These are phyloP conservation scores for Urtica urens DNA, from an alignment of 306 rosid species.

Conservation along the genomic window DNA sequence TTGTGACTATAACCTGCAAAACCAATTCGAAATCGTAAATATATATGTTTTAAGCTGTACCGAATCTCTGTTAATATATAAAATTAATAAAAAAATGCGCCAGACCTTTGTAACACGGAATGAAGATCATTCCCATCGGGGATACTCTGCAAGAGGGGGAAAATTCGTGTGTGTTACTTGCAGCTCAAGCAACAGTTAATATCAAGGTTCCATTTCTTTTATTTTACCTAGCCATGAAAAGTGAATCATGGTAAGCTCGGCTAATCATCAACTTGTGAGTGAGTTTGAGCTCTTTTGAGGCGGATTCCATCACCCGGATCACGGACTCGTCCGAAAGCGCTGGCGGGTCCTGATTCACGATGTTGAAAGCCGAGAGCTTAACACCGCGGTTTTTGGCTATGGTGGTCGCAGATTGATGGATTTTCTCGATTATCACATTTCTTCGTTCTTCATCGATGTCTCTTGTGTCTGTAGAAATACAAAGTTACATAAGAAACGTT, in stretches of 20 bases:
- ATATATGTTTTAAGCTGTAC: not conserved
- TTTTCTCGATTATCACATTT: constrained; percentile 66
- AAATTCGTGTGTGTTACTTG: too few relatives aligned
- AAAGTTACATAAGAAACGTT: not conserved
- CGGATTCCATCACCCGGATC: constrained; percentile 58
- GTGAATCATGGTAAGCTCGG: constrained; percentile 89
- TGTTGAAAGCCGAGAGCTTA: constrained; percentile 59
- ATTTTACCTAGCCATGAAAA: constrained; percentile 86
- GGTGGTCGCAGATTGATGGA: constrained; percentile 52
- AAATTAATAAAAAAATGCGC: not conserved
- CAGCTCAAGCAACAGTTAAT: too few relatives aligned
- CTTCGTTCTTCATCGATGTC: constrained; percentile 82
- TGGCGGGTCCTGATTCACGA: constrained; percentile 90
- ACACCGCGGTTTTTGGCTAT: constrained; percentile 56
- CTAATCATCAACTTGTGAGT: constrained; percentile 83
- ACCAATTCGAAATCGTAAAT: not conserved
- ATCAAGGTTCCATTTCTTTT: not conserved
- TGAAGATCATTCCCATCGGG: constrained; percentile 93
- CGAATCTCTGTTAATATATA: not conserved
- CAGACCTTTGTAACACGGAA: constrained; percentile 93
- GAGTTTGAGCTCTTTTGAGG: constrained; percentile 64
- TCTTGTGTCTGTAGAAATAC: constrained; percentile 52
- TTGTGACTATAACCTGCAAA: constrained; percentile 90
- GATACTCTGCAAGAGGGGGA: constrained; percentile 50
- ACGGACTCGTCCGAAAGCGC: constrained; percentile 60